These are phyloP conservation scores for Tarenaya hassleriana DNA, from an alignment of 345 rosid species.

Conservation along the genomic window DNA sequence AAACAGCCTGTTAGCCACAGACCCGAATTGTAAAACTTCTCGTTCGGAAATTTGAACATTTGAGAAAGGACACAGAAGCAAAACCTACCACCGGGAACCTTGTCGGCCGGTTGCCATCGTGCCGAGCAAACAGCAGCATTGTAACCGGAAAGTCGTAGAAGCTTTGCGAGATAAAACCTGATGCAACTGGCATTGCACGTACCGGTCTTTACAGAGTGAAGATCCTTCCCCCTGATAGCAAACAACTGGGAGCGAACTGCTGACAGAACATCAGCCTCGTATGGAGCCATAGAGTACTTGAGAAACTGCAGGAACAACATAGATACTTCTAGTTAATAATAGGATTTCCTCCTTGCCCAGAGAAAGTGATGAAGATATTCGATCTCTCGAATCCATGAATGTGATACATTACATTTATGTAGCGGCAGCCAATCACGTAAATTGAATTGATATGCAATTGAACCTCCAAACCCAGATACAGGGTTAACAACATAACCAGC, in stretches of 20 bases:
- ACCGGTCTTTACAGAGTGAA: constrained; percentile 46
- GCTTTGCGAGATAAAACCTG: constrained; percentile 66
- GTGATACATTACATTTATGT: constrained; percentile 2
- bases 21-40: too few species aligned
- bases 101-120: constrained; percentile 74
- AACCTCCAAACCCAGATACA: too few species aligned
- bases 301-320: constrained; percentile 39
- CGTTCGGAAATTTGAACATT: background rate
- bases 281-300: constrained; percentile 46
- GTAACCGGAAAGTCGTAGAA: constrained; percentile 64
- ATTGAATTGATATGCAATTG: too few species aligned
- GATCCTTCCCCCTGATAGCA: constrained; percentile 55
- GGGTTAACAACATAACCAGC: too few species aligned
- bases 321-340: background rate
- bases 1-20: background rate
- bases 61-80: background rate
- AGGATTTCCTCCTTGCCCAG: background rate
- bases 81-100: constrained; percentile 86
- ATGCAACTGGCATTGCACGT: constrained; percentile 77
- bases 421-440: too few species aligned
- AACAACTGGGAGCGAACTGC: constrained; percentile 54
- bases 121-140: constrained; percentile 82
- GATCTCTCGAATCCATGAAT: background rate
- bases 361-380: background rate
- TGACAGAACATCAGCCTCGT: constrained; percentile 55